Conservation (phyloP, 2,329 filamentous ascomycete species). For the Exutisphaerella laricina region DNA sequence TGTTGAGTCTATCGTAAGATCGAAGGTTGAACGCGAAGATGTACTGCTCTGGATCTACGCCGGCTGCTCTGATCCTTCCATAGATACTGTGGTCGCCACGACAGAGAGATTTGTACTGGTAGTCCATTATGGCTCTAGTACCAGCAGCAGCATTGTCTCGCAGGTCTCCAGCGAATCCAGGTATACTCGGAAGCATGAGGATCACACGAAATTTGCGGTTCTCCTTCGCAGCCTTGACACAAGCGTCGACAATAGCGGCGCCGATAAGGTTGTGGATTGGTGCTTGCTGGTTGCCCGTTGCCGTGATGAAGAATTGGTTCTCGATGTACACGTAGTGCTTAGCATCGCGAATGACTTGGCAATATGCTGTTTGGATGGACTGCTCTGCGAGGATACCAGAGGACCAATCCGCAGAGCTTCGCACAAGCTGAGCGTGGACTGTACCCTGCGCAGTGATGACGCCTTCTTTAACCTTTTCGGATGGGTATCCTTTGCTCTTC, state of each 20-base stretch:
- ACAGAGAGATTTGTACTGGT: slow-evolving; percentile 94
- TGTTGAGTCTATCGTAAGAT: slow-evolving; percentile 87
- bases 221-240: slow-evolving; percentile 73
- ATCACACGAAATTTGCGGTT: slow-evolving; percentile 86
- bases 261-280: slow-evolving; percentile 88
- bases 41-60: slow-evolving; percentile 71
- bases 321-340: slow-evolving; percentile 96
- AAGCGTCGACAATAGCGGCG: slow-evolving; percentile 81
- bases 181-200: slow-evolving; percentile 81
- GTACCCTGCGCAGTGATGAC: slow-evolving; percentile 55
- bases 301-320: slow-evolving; percentile 88
- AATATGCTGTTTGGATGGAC: slow-evolving; percentile 82
- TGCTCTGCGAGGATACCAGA: slow-evolving; percentile 81
- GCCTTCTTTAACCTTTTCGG: slow-evolving; percentile 21
- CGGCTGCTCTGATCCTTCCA: slow-evolving; percentile 65
- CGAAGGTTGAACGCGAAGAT: slow-evolving; percentile 93
- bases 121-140: slow-evolving; percentile 95
- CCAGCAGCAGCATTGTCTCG: slow-evolving; percentile 75
- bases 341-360: slow-evolving; percentile 76
- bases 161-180: slow-evolving; percentile 89
- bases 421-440: slow-evolving; percentile 76
- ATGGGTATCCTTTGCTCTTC: slow-evolving; percentile 28
- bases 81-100: slow-evolving; percentile 89
- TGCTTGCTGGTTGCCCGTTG: slow-evolving; percentile 79
- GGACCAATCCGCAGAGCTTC: slow-evolving; percentile 89